Base-by-base conservation (phyloP, 371 early-diverging fungal species). In the Apophysomyces elegans region DNA sequence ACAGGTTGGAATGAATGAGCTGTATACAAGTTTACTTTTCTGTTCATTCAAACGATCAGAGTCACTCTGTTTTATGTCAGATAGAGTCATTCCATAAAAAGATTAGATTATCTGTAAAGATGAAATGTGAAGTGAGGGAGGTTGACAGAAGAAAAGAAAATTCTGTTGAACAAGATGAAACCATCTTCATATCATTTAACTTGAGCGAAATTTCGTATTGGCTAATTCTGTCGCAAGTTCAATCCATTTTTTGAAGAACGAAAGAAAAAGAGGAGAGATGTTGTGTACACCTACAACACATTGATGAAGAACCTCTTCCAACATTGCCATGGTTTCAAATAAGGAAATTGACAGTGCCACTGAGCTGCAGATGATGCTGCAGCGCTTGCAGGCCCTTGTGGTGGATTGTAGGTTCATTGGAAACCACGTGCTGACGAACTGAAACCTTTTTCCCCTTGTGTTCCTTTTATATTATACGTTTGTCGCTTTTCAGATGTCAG, bases 281-380 rank as follows among this genome's bases (percentile, higher is more conserved):
- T 26, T 3, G 32, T 26, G 2, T 26, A 26, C 32, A 26, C 32
- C 32, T 26, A 26, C 32, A 26, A 26, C 32, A 26, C 2, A 21
- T 16, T 9, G 7, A 50, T 18, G 21, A 32, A 58, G 12, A 58
- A n/a, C 44, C 43, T 60, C 44, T 47, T 62, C 18, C 9, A 6
- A 45, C 5, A 36, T 56, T 12, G 59, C 36, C 44, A 74, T 74
- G 79, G 73, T 76, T 11, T 37, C 67, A 26, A 37, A 56, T 37
- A 69, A 74, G 37, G 62, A 72, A 38, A 39, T 47, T 11, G 70
- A 68, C 45, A 64, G 62, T 66, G 78, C 75, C 6, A 46, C 65
- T 16, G 77, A 78, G 62, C 68, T 81, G 16, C 79, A 81, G 50
- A 56, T 36, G 1, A 75, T 81, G 77, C 63, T 81, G 35, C 50